phyloP scores from a whole-genome alignment of 768 basidiomycete species.

The Steccherinum ochraceum region DNA sequence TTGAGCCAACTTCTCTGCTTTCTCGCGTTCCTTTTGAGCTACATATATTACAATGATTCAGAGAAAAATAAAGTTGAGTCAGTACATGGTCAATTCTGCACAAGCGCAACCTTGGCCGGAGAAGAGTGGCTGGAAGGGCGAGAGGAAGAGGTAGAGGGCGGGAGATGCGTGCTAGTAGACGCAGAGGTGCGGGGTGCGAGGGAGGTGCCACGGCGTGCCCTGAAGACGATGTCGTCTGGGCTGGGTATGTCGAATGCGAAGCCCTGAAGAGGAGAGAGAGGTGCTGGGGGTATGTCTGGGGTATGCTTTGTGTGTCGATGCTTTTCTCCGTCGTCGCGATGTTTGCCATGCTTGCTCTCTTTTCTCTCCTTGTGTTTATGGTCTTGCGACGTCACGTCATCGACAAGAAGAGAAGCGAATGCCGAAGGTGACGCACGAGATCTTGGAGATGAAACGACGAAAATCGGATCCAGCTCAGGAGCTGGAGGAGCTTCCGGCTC shows the following conservation, averaged over 20 bases:
- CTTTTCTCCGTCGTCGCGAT: conserved; percentile 17
- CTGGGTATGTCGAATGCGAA: conserved; percentile 82
- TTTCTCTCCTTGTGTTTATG: conserved; percentile 5
- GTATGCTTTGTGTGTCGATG: conserved; percentile 9
- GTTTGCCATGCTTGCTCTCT: conserved; percentile 5
- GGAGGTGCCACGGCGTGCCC: conserved; percentile 72
- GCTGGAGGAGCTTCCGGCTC: conserved; percentile 34
- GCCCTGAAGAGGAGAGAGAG: conserved; percentile 26
- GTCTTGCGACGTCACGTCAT: conserved; percentile 34
- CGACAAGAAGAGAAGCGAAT: conserved; percentile 51
- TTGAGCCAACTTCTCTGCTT: conserved; percentile 51
- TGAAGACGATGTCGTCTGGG: conserved; percentile 85
- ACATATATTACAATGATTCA: conserved; percentile 22
- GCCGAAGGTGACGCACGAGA: conserved; percentile 69
- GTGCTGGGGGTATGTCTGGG: conserved; percentile 29
- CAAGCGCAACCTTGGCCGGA: conserved; percentile 16
- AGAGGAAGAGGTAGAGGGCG: conserved; percentile 18
- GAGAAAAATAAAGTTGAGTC: conserved; percentile 22
- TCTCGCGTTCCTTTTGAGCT: conserved; percentile 81
- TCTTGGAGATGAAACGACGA: conserved; percentile 43
- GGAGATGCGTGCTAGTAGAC: conserved; percentile 5
- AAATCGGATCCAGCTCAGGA: conserved; percentile 24
- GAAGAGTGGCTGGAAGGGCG: conserved; percentile 27
- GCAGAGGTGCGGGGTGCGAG: conserved; percentile 34
- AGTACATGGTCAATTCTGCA: conserved; percentile 23